A percentile compares a stretch with the other conserved stretches of the same genome.
These are phyloP conservation scores for Dictyostelium intermedium DNA, from an alignment of 78 protist species.

Conservation along the genomic window DNA sequence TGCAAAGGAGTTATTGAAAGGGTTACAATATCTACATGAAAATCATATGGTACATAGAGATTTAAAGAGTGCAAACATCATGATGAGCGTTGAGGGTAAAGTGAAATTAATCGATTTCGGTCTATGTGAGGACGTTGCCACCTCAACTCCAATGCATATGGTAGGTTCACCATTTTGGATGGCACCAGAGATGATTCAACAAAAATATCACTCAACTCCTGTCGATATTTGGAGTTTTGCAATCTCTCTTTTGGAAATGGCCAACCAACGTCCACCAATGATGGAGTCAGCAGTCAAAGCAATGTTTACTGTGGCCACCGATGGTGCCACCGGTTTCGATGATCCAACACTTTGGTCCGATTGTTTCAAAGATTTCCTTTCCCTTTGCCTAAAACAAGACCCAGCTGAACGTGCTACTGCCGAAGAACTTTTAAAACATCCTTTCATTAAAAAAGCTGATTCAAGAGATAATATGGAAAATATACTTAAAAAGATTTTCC, in stretches of 20 bases:
- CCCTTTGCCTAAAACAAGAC: constrained; percentile 49
- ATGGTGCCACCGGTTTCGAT: constrained; percentile 63
- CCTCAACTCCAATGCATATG: constrained; percentile 68
- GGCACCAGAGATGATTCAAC: constrained; percentile 83
- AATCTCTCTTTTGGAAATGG: constrained; percentile 70
- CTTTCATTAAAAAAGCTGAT: constrained; percentile 74
- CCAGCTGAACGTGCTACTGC: constrained; percentile 77
- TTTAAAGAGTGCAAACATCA: constrained; percentile 73
- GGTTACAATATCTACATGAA: constrained; percentile 70
- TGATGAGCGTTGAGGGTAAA: constrained; percentile 80
- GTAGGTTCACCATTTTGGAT: constrained; percentile 86
- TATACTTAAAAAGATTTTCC: constrained; percentile 73
- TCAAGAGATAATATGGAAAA: constrained; percentile 68
- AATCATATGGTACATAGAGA: constrained; percentile 79
- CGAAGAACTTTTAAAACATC: constrained; percentile 64
- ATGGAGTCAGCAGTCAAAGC: constrained; percentile 77
- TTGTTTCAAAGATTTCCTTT: constrained; percentile 63
- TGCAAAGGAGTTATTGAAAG: constrained; percentile 74
- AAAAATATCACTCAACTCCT: constrained; percentile 49
- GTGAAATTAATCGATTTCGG: constrained; percentile 81
- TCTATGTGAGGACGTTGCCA: constrained; percentile 50
- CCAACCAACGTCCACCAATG: constrained; percentile 77
- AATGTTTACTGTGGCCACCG: constrained; percentile 76
- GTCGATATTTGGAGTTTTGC: constrained; percentile 85
- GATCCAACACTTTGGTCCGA: constrained; percentile 76